Percentiles rank a stretch among this genome's conserved stretches.
Conservation (phyloP, 805 yeast genomes). For the Candida alai region DNA sequence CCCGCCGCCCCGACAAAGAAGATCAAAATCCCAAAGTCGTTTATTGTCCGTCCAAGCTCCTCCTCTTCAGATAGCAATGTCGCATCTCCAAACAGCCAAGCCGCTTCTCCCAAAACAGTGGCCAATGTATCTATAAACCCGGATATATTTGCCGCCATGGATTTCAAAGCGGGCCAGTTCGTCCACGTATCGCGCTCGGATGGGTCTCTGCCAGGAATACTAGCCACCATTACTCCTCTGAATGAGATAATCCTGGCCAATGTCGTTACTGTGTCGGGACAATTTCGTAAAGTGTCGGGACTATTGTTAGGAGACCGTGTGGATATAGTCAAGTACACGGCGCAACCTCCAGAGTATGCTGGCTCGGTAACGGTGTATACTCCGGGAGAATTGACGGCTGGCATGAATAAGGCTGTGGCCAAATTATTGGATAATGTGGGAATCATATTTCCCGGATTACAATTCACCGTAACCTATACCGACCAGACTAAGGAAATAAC, state of each 20-base stretch:
- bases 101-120: constrained; percentile 12
- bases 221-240: constrained; percentile 40
- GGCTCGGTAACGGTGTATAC: constrained; percentile 5
- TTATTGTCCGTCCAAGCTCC: constrained; percentile 34
- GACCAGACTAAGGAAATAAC: too few species aligned
- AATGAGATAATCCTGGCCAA: too few species aligned
- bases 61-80: too few species aligned
- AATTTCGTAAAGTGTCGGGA: constrained; percentile 31
- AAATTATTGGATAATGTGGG: constrained; percentile 53
- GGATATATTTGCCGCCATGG: constrained; percentile 45
- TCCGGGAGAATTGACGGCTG: not conserved
- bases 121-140: constrained; percentile 40
- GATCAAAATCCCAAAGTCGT: constrained; percentile 37
- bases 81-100: too few species aligned
- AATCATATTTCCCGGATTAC: constrained; percentile 55
- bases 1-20: constrained; percentile 24
- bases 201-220: constrained; percentile 42
- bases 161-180: constrained; percentile 42
- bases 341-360: constrained; percentile 45
- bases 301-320: constrained; percentile 47
- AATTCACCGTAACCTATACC: constrained; percentile 7
- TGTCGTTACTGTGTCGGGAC: constrained; percentile 23
- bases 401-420: constrained; percentile 20
- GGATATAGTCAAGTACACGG: constrained; percentile 39
- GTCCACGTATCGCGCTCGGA: constrained; percentile 40